Evolutionary conservation across 495 filamentous ascomycete species (phyloP), one percentile per base, ranked within the genome.

Genomic region (Choiromyces venosus): DNA sequence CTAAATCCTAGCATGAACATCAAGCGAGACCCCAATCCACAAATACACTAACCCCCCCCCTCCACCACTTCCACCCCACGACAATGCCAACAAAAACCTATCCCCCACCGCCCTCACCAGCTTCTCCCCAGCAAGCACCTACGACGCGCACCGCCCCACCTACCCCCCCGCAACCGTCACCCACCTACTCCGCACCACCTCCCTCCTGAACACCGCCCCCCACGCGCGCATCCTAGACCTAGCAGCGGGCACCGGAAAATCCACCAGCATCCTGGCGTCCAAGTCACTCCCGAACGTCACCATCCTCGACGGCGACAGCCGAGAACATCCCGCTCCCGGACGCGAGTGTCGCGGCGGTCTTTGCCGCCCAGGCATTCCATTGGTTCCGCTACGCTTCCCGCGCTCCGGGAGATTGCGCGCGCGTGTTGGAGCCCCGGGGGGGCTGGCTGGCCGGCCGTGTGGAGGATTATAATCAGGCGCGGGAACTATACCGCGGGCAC

Each of bases 351-450:
- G 88, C 91, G 83, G 88, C 83, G 25, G 85, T 89, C 21, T 84
- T 91, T 81, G 85, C 83, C 71, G 88, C 90, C 42, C 89, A 91
- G 86, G 89, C 87, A 67, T 89, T 88, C 79, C 88, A 89, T 81
- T 89, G 88, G 86, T 88, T 91, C 91, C 79, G 87, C 89, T 36
- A 88, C 83, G 65, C 81, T 83, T 16, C 83, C 85, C 25, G 80
- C 89, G 5, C 82, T 91, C 36, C 82, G 83, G 44, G 87, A 89
- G 65, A 88, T 91, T 12, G 83, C 89, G 71, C n/a, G n/a, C 85
- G 88, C 52, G 84, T 88, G 0, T 77, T 91, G 37, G 83, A 80
- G 36, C 85, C 85, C 0, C n/a, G n/a, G n/a, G n/a, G n/a, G n/a
- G n/a, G n/a, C n/a, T n/a, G n/a, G n/a, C n/a, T n/a, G n/a, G 84